phyloP scores from a whole-genome alignment of 495 filamentous ascomycete genomes.

The Rhypophila decipiens region DNA sequence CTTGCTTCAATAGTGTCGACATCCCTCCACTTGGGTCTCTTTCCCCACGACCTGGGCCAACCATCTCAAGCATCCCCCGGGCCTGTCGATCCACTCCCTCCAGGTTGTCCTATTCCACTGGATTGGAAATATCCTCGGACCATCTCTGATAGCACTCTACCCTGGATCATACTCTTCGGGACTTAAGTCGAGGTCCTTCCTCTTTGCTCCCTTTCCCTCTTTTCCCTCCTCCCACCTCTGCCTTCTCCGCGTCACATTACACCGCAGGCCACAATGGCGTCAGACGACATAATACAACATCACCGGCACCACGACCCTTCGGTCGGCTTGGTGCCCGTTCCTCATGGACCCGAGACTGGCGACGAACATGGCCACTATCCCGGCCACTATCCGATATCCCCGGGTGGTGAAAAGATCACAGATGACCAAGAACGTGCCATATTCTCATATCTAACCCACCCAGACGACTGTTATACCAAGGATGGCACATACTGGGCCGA shows the following conservation, averaged over 20 bases:
- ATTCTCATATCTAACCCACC: slow-evolving; percentile 67
- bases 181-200: neutral
- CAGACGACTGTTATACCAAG: slow-evolving; percentile 72
- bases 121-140: too few relatives aligned
- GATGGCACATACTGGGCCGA: slow-evolving; percentile 91
- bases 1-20: too few relatives aligned
- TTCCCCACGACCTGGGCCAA: too few relatives aligned
- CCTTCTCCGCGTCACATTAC: neutral
- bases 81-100: too few relatives aligned
- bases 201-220: neutral
- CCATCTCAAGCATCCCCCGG: too few relatives aligned
- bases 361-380: slow-evolving; percentile 36
- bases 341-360: slow-evolving; percentile 41
- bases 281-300: slow-evolving; percentile 28
- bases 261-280: slow-evolving; percentile 12
- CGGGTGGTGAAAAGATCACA: slow-evolving; percentile 35
- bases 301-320: slow-evolving; percentile 36
- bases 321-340: slow-evolving; percentile 39
- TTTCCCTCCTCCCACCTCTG: neutral
- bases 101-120: too few relatives aligned
- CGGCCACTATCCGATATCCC: too few relatives aligned
- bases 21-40: too few relatives aligned
- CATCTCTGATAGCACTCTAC: too few relatives aligned
- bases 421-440: slow-evolving; percentile 57
- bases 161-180: neutral